Evolutionary conservation across 2,329 filamentous ascomycete species (phyloP).

Genomic region (Sclerotinia sclerotiorum): DNA sequence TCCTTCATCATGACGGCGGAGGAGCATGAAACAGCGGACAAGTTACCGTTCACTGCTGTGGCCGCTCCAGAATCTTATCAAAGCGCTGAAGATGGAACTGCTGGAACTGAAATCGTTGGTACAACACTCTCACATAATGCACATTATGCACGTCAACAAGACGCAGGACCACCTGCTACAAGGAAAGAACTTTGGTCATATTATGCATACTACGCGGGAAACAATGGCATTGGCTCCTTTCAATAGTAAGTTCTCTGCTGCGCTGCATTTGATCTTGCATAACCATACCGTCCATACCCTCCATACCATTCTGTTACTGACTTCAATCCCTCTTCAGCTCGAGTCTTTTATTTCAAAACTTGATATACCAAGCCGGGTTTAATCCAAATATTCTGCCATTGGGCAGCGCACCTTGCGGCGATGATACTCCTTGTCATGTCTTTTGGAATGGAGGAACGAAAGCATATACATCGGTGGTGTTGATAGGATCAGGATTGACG

Average conservation of each 20-base stretch:
- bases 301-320: slow-evolving; percentile 12
- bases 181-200: slow-evolving; percentile 38
- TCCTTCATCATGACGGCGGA: slow-evolving; percentile 10
- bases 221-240: slow-evolving; percentile 40
- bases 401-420: slow-evolving; percentile 35
- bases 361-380: slow-evolving; percentile 40
- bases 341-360: slow-evolving; percentile 40
- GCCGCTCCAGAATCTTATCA: slow-evolving; percentile 29
- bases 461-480: slow-evolving; percentile 36
- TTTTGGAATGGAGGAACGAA: slow-evolving; percentile 38
- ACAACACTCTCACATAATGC: neutral
- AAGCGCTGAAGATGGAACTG: slow-evolving; percentile 27
- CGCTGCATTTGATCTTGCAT: neutral
- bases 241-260: slow-evolving; percentile 36
- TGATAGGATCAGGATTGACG: slow-evolving; percentile 37
- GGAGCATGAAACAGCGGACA: slow-evolving; percentile 21
- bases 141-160: slow-evolving; percentile 4
- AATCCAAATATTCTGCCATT: slow-evolving; percentile 39
- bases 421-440: slow-evolving; percentile 38
- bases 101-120: neutral
- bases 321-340: slow-evolving; percentile 29
- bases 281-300: neutral
- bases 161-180: slow-evolving; percentile 32
- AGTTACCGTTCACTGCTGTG: slow-evolving; percentile 33
- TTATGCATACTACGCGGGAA: slow-evolving; percentile 39